phyloP scores from a whole-genome alignment of 2,329 filamentous ascomycete genomes.

The Phoma sp. region DNA sequence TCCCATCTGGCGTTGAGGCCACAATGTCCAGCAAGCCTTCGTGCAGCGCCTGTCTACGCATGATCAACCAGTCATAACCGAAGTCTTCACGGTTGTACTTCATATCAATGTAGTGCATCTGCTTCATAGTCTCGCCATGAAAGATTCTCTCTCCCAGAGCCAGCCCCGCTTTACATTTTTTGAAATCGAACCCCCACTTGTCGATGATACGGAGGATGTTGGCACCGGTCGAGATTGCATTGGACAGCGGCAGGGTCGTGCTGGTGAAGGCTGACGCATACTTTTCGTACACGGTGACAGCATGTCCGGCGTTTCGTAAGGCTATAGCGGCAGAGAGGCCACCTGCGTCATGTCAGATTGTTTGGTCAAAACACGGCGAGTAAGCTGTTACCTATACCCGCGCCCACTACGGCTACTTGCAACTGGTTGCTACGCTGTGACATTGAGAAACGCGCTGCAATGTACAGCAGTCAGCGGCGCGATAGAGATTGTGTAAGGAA shows the following conservation, averaged over 20 bases:
- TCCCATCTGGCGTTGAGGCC: neutral
- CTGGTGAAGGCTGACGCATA: constrained; percentile 60
- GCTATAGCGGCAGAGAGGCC: constrained; percentile 59
- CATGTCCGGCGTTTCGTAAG: constrained; percentile 59
- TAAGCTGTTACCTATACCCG: neutral
- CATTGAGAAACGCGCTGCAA: neutral
- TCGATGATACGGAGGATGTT: constrained; percentile 10
- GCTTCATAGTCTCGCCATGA: constrained; percentile 5
- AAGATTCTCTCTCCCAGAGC: constrained; percentile 6
- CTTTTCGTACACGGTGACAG: constrained; percentile 69
- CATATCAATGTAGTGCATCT: constrained; percentile 8
- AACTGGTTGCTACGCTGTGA: neutral
- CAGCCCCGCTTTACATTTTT: neutral
- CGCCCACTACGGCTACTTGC: constrained; percentile 3
- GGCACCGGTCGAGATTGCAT: constrained; percentile 5
- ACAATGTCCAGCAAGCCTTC: constrained; percentile 1
- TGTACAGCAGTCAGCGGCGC: too few relatives aligned
- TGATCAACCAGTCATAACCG: constrained; percentile 12
- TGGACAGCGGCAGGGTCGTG: constrained; percentile 4
- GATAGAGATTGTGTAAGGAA: too few relatives aligned
- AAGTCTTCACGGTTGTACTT: constrained; percentile 8
- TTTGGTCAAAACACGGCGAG: neutral
- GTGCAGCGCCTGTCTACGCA: constrained; percentile 11
- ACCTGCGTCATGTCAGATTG: constrained; percentile 34
- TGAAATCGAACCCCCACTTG: constrained; percentile 6